phyloP scores from a whole-genome alignment of 1,284 basidiomycete genomes.

The Sanghuangporus weigelae region DNA sequence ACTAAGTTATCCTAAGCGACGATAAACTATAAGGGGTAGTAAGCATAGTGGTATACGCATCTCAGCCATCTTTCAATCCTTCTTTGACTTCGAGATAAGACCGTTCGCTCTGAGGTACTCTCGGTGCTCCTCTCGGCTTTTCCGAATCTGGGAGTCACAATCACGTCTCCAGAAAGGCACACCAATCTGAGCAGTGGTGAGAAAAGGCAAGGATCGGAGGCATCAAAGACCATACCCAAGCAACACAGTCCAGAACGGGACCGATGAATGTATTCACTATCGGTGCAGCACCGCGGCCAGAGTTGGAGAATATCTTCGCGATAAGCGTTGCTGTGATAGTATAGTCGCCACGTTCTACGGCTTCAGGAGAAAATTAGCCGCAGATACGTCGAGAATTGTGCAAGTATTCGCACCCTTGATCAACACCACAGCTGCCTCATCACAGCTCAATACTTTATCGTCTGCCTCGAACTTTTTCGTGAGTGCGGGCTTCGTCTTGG shows the following conservation, averaged over 20 bases:
- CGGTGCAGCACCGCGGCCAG: conserved; percentile 65
- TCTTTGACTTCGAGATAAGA: conserved; percentile 1
- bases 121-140: conserved; percentile 8
- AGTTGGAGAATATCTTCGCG: conserved; percentile 63
- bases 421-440: conserved; percentile 58
- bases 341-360: conserved; percentile 66
- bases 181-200: conserved; percentile 5
- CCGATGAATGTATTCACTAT: conserved; percentile 59
- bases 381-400: background rate
- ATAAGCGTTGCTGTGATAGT: conserved; percentile 77
- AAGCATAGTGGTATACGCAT: background rate
- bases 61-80: background rate
- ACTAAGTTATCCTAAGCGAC: background rate
- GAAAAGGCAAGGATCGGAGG: background rate
- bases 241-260: conserved; percentile 38
- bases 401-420: conserved; percentile 49
- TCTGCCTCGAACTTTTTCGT: conserved; percentile 78
- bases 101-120: conserved; percentile 1
- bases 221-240: conserved; percentile 6
- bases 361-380: conserved; percentile 30
- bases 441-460: conserved; percentile 65
- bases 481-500: conserved; percentile 77
- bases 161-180: conserved; percentile 15
- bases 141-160: conserved; percentile 9
- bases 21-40: background rate